Conservation (phyloP, 1,284 basidiomycete genomes). For the Dichomitus squalens region DNA sequence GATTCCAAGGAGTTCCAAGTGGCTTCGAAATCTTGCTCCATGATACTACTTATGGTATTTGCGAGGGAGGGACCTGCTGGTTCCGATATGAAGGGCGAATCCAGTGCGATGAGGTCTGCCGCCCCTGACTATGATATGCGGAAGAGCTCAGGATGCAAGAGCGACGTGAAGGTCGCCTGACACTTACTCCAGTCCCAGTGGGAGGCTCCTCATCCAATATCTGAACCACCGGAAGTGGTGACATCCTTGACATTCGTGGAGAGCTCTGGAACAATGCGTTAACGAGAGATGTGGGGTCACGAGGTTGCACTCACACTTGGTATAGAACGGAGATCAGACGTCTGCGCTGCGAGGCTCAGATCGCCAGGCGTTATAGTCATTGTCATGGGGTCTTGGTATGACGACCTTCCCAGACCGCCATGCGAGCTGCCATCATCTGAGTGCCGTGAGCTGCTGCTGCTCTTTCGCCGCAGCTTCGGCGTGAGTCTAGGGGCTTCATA, state of each 20-base stretch:
- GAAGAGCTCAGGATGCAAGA: neutral
- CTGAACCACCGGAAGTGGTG: slow-evolving; percentile 25
- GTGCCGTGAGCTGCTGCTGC: slow-evolving; percentile 30
- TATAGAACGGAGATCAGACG: slow-evolving; percentile 39
- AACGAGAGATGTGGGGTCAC: neutral
- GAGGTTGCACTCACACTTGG: slow-evolving; percentile 27
- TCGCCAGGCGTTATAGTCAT: slow-evolving; percentile 58
- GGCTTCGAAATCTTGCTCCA: slow-evolving; percentile 49
- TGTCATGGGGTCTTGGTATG: slow-evolving; percentile 36
- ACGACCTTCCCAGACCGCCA: slow-evolving; percentile 25
- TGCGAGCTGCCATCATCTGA: slow-evolving; percentile 27
- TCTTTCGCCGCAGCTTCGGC: slow-evolving; percentile 43
- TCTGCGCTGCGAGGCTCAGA: slow-evolving; percentile 51
- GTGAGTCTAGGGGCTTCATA: slow-evolving; percentile 62
- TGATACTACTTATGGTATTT: slow-evolving; percentile 15
- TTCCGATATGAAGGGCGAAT: slow-evolving; percentile 64
- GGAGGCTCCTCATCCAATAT: slow-evolving; percentile 28
- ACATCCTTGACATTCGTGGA: slow-evolving; percentile 12
- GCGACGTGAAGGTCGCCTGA: neutral
- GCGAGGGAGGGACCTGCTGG: slow-evolving; percentile 28
- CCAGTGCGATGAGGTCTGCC: slow-evolving; percentile 67
- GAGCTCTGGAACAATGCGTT: slow-evolving; percentile 17
- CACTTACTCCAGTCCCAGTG: slow-evolving; percentile 31
- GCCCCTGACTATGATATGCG: slow-evolving; percentile 15
- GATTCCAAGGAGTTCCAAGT: slow-evolving; percentile 56